Conservation (phyloP, 345 rosid species). For the Citrus maxima region DNA sequence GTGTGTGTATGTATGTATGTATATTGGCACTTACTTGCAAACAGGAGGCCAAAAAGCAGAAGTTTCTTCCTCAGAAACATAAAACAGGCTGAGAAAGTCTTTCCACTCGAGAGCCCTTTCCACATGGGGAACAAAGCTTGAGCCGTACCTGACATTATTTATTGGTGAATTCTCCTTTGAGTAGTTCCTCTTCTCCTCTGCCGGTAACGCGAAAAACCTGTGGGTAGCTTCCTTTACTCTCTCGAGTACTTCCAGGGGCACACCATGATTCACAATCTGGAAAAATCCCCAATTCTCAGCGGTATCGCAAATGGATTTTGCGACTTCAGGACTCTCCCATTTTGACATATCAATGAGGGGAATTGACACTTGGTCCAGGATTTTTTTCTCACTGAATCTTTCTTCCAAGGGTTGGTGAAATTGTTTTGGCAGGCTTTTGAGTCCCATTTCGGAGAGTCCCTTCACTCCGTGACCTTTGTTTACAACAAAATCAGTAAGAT, state of each 20-base stretch:
- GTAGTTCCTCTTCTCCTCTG: constrained; percentile 34
- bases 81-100: constrained; percentile 53
- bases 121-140: constrained; percentile 38
- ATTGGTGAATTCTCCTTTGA: constrained; percentile 33
- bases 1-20: no score
- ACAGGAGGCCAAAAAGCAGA: constrained; percentile 40
- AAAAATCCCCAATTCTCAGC: constrained; percentile 54
- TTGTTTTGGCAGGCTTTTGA: constrained; percentile 37
- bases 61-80: constrained; percentile 42
- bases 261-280: constrained; percentile 51
- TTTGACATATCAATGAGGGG: constrained; percentile 46
- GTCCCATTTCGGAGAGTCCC: constrained; percentile 49
- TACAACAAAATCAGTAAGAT: constrained; percentile 38
- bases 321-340: constrained; percentile 28
- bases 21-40: constrained; percentile 25
- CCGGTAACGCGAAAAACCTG: constrained; percentile 39
- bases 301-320: constrained; percentile 40
- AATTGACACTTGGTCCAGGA: constrained; percentile 30
- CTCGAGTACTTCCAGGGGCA: constrained; percentile 38
- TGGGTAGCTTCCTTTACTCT: constrained; percentile 39
- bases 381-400: constrained; percentile 24
- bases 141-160: constrained; percentile 31
- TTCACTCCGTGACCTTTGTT: constrained; percentile 49
- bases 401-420: constrained; percentile 44
- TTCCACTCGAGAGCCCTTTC: constrained; percentile 57